Conservation (phyloP, 2,329 filamentous ascomycete species). For the Fusarium tricinctum region DNA sequence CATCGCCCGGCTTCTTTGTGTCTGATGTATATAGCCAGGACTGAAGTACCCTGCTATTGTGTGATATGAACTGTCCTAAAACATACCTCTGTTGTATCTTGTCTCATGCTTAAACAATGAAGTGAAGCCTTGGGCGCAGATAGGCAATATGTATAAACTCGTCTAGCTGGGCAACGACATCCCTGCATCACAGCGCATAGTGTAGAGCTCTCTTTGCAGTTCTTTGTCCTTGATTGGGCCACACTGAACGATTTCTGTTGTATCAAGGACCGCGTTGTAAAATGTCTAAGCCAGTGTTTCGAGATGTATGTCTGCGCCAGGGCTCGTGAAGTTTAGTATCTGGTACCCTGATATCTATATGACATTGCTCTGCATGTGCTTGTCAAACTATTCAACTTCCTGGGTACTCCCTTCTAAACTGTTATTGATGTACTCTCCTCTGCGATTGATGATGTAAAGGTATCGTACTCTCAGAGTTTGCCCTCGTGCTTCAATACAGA, state of each 20-base stretch:
- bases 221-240: background rate
- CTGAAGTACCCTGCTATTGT: background rate
- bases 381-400: too few relatives aligned
- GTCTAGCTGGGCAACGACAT: background rate
- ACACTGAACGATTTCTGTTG: too few relatives aligned
- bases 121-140: background rate
- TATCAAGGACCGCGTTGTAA: too few relatives aligned
- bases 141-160: background rate
- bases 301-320: too few relatives aligned
- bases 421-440: too few relatives aligned
- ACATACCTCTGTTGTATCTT: background rate
- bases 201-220: background rate
- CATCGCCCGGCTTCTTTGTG: constrained; percentile 9
- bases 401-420: too few relatives aligned
- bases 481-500: background rate
- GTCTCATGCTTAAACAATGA: background rate
- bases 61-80: background rate
- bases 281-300: too few relatives aligned
- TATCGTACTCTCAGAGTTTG: background rate
- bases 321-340: background rate
- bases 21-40: background rate
- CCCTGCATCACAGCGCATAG: background rate
- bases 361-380: background rate
- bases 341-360: background rate
- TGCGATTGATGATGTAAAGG: too few relatives aligned